Conservation (phyloP, 2,329 filamentous ascomycete genomes). For the Chaetomiaceae sp. region DNA sequence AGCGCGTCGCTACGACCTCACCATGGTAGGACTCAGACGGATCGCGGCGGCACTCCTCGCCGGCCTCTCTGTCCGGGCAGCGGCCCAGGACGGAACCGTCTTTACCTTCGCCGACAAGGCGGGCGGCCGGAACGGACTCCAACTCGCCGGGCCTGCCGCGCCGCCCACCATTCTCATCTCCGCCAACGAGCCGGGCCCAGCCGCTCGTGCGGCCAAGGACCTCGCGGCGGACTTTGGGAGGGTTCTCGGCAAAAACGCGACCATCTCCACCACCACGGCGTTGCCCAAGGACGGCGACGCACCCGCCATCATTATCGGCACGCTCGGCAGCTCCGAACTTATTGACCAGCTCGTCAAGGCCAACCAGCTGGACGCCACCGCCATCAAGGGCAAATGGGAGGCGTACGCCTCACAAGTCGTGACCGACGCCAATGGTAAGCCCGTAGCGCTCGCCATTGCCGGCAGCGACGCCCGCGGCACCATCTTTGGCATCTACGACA, state of each 20-base stretch:
- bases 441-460: constrained; percentile 46
- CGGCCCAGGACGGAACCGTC: too few species aligned
- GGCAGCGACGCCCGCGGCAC: constrained; percentile 54
- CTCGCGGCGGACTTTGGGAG: constrained; percentile 26
- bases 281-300: constrained; percentile 8
- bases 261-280: constrained; percentile 4
- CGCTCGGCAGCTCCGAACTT: constrained; percentile 47
- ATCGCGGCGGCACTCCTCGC: too few species aligned
- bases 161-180: too few species aligned
- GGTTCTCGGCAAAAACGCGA: constrained; percentile 12
- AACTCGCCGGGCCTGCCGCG: too few species aligned
- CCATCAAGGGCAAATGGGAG: constrained; percentile 51
- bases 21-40: too few species aligned
- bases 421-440: constrained; percentile 25
- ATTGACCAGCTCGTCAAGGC: constrained; percentile 43
- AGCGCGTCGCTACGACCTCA: too few species aligned
- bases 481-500: constrained; percentile 54
- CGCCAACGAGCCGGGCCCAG: too few species aligned
- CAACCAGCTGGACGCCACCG: constrained; percentile 45
- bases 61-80: too few species aligned
- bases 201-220: constrained; percentile 23
- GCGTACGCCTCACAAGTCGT: constrained; percentile 47
- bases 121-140: too few species aligned
- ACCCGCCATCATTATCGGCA: constrained; percentile 46
- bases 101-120: too few species aligned